Evolutionary conservation across 768 basidiomycete species (phyloP).

Genomic region (Suillus hirtellus): DNA sequence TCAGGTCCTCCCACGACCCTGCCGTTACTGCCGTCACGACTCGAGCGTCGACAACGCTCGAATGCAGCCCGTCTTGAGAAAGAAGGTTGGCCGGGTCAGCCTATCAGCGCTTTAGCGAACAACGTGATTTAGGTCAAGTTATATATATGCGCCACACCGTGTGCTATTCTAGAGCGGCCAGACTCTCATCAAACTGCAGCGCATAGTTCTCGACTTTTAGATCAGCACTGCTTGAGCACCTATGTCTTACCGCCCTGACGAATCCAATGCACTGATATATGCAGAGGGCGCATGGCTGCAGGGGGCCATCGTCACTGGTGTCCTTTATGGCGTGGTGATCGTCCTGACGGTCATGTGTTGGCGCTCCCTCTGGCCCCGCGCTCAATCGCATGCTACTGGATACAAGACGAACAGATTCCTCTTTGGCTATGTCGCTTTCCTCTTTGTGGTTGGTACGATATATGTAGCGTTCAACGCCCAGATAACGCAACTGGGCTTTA

Average conservation of each 20-base stretch:
- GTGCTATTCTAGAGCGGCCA: background rate
- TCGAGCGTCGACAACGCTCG: background rate
- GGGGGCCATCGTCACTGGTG: conserved; percentile 28
- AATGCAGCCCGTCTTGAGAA: background rate
- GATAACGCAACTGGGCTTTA: conserved; percentile 32
- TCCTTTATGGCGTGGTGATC: conserved; percentile 31
- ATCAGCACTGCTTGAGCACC: background rate
- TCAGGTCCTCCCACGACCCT: background rate
- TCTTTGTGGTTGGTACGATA: conserved; percentile 31
- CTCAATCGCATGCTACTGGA: conserved; percentile 14
- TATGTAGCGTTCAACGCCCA: conserved; percentile 24
- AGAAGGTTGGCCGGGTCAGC: background rate
- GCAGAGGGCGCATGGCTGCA: conserved; percentile 32
- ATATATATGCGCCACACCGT: background rate
- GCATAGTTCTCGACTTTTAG: background rate
- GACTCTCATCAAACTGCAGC: too few species aligned
- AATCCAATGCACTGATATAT: conserved; percentile 19
- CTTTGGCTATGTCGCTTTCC: conserved; percentile 29
- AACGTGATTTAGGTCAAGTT: background rate
- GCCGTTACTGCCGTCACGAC: background rate
- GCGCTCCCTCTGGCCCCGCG: conserved; percentile 27
- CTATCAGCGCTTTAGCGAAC: background rate
- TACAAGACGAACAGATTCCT: conserved; percentile 28
- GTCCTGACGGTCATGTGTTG: conserved; percentile 28
- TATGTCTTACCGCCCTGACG: conserved; percentile 20